A percentile compares a stretch with the other conserved stretches of the same genome.
Conservation (phyloP, 768 basidiomycete genomes). For the Daedaleopsis nitida region DNA sequence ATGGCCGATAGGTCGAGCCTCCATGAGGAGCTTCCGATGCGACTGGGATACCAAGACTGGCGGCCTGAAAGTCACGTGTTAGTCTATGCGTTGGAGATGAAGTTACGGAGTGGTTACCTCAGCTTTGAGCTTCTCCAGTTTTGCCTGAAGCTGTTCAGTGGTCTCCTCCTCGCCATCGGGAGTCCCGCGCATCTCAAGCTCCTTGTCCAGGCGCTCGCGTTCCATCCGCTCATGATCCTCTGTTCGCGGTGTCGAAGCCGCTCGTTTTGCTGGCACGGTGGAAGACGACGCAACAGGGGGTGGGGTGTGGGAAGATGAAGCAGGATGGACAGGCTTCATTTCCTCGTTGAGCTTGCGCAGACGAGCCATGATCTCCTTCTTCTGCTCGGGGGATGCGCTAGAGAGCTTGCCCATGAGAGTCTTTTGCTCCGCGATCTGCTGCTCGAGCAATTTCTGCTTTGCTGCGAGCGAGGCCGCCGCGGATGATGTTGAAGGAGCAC, state of each 20-base stretch:
- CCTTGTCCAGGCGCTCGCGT: slow-evolving; percentile 74
- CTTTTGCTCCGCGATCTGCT: slow-evolving; percentile 89
- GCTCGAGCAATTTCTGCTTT: slow-evolving; percentile 75
- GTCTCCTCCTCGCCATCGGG: slow-evolving; percentile 49
- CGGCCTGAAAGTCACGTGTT: slow-evolving; percentile 49
- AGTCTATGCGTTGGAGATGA: not conserved
- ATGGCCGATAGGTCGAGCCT: slow-evolving; percentile 41
- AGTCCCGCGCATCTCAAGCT: slow-evolving; percentile 62
- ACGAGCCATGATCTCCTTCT: slow-evolving; percentile 75
- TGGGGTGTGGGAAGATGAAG: slow-evolving; percentile 31
- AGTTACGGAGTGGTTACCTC: slow-evolving; percentile 50
- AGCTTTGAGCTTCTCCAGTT: slow-evolving; percentile 74
- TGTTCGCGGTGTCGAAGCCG: slow-evolving; percentile 29
- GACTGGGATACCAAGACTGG: slow-evolving; percentile 70
- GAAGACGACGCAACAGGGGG: slow-evolving; percentile 32
- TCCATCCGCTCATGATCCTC: slow-evolving; percentile 57
- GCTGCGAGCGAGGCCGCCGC: slow-evolving; percentile 56
- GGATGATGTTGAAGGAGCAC: slow-evolving; percentile 41
- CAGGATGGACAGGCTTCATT: slow-evolving; percentile 53
- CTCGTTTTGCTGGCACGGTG: slow-evolving; percentile 28
- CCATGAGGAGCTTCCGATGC: slow-evolving; percentile 38
- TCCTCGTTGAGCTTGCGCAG: slow-evolving; percentile 79
- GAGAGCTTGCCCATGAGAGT: slow-evolving; percentile 71
- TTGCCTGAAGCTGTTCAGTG: slow-evolving; percentile 72
- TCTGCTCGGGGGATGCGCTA: slow-evolving; percentile 68